Evolutionary conservation across 106 monocot species (phyloP).

Genomic region (Allium cepa): DNA sequence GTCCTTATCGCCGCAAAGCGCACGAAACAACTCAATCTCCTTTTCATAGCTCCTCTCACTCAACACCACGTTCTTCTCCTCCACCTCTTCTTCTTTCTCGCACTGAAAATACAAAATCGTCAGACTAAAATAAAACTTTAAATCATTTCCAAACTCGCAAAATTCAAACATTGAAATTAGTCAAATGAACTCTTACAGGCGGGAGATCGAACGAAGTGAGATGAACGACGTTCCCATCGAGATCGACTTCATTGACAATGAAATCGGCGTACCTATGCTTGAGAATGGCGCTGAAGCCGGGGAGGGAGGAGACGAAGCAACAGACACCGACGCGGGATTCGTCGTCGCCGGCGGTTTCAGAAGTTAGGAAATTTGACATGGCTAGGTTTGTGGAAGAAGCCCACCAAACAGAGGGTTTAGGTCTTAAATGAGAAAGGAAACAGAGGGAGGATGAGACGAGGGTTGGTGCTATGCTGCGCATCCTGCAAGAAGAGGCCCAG

Average conservation of each 20-base stretch:
- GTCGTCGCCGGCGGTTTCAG: neutral
- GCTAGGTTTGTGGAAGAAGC: too few relatives aligned
- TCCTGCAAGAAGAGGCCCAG: too few relatives aligned
- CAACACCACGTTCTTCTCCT: constrained; percentile 11
- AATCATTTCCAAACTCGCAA: neutral
- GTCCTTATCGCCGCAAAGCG: constrained; percentile 59
- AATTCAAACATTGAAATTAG: neutral
- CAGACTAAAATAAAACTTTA: neutral
- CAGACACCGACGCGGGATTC: constrained; percentile 83
- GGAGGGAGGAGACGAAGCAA: constrained; percentile 86
- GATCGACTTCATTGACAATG: constrained; percentile 84
- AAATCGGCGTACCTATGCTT: constrained; percentile 98
- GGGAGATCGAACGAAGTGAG: constrained; percentile 84
- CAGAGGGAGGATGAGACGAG: too few relatives aligned
- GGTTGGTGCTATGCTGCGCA: too few relatives aligned
- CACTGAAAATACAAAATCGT: constrained; percentile 21
- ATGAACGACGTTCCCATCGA: constrained; percentile 47
- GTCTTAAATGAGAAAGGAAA: too few relatives aligned
- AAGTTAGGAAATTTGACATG: too few relatives aligned
- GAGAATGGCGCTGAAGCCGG: constrained; percentile 86
- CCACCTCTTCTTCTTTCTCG: constrained; percentile 27
- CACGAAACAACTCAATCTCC: constrained; percentile 49
- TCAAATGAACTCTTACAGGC: constrained; percentile 16
- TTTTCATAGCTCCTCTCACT: constrained; percentile 20
- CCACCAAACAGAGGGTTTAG: too few relatives aligned